These are phyloP conservation scores for Colletotrichum sp. DNA, from an alignment of 2,329 filamentous ascomycete genomes.

Conservation along the genomic window DNA sequence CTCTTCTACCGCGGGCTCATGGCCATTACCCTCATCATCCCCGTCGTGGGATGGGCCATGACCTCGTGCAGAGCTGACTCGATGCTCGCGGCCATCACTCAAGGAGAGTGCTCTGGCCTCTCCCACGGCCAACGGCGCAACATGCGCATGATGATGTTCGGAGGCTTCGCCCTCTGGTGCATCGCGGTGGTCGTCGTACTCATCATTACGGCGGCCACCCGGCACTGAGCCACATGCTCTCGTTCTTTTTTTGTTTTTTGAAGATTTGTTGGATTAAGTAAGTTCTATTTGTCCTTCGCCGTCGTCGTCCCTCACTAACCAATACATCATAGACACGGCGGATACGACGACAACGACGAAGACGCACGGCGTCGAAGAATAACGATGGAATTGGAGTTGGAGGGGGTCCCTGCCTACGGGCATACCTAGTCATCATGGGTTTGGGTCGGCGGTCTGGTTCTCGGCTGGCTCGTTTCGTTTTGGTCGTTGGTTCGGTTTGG, in stretches of 20 bases:
- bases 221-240: neutral
- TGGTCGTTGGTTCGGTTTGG: neutral
- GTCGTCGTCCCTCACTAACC: neutral
- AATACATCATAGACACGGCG: neutral
- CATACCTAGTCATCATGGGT: neutral
- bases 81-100: neutral
- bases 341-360: neutral
- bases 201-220: neutral
- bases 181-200: neutral
- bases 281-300: too few species aligned
- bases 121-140: conserved; percentile 6
- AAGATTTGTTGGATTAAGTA: neutral
- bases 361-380: neutral
- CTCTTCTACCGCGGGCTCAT: conserved; percentile 1
- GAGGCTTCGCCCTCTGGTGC: conserved; percentile 4
- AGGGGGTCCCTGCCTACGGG: conserved; percentile 13
- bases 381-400: neutral
- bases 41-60: conserved; percentile 1
- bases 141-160: conserved; percentile 8
- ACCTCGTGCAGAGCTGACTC: neutral
- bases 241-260: neutral
- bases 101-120: conserved; percentile 17
- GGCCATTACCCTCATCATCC: neutral
- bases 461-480: neutral
- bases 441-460: neutral